phyloP scores from a whole-genome alignment of 164 flowering plant genomes.

The Umbilicus rupestris region DNA sequence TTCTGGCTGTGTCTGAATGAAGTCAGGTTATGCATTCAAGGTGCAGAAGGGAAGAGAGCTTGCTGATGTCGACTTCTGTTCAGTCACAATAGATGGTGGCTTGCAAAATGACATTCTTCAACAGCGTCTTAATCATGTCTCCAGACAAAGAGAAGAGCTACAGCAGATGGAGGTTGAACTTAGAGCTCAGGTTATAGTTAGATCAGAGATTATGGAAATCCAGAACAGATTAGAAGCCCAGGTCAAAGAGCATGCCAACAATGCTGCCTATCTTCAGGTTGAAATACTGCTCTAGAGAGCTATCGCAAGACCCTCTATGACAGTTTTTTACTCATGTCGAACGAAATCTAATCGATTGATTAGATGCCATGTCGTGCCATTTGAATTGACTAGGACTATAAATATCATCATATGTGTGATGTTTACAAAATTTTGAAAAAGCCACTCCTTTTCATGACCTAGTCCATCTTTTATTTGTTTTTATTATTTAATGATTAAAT shows the following conservation, averaged over 20 bases:
- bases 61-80: conserved; percentile 57
- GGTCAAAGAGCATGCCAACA: conserved; percentile 57
- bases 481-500: not conserved
- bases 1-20: conserved; percentile 9
- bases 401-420: no score
- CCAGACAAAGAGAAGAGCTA: conserved; percentile 63
- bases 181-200: conserved; percentile 58
- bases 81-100: conserved; percentile 45
- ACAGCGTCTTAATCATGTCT: conserved; percentile 51
- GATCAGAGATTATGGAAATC: conserved; percentile 61
- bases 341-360: no score
- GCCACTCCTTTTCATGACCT: no score
- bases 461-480: not conserved
- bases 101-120: conserved; percentile 49
- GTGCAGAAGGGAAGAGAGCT: conserved; percentile 73
- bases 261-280: conserved; percentile 58
- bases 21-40: conserved; percentile 25
- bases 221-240: conserved; percentile 51
- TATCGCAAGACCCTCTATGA: not conserved
- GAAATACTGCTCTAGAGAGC: not conserved
- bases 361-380: no score
- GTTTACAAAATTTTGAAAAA: no score
- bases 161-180: conserved; percentile 76
- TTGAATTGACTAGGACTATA: no score
- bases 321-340: no score